phyloP scores from a whole-genome alignment of 129 eudicot species.

The Ambrosia trifida region DNA sequence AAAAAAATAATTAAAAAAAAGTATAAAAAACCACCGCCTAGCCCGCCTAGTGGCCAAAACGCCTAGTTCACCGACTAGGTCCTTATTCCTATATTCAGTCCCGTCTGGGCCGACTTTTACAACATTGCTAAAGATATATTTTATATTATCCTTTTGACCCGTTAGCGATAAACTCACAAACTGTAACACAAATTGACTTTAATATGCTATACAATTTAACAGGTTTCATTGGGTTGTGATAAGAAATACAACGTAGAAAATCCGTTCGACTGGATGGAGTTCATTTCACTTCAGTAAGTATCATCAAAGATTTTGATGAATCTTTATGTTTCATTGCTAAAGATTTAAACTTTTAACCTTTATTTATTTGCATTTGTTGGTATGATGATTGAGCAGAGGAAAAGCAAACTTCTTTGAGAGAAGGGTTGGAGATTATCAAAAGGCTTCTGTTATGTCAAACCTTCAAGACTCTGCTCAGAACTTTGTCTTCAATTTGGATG shows the following conservation, averaged over 20 bases:
- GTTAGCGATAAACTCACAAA: neutral
- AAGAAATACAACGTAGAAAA: slow-evolving; percentile 65
- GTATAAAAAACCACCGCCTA: too few relatives aligned
- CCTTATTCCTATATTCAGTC: too few relatives aligned
- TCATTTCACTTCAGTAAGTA: slow-evolving; percentile 80
- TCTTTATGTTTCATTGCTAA: slow-evolving; percentile 7
- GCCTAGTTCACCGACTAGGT: too few relatives aligned
- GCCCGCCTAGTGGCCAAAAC: too few relatives aligned
- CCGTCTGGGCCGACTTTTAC: too few relatives aligned
- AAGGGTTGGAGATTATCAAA: slow-evolving; percentile 86
- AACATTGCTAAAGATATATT: too few relatives aligned
- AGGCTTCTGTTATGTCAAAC: slow-evolving; percentile 85
- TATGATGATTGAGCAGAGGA: slow-evolving; percentile 52
- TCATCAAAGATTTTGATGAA: neutral
- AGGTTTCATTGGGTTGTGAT: slow-evolving; percentile 70
- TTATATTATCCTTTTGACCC: neutral
- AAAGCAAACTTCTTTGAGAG: slow-evolving; percentile 87
- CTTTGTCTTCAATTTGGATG: slow-evolving; percentile 67
- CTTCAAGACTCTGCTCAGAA: slow-evolving; percentile 49
- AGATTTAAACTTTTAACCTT: neutral
- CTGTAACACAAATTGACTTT: neutral
- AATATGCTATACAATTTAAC: neutral
- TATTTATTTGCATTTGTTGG: neutral
- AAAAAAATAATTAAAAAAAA: too few relatives aligned
- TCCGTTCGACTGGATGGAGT: slow-evolving; percentile 96